Conservation (phyloP, 225 moss, liverwort and hornwort species). For the Thuidium tamariscinum region DNA sequence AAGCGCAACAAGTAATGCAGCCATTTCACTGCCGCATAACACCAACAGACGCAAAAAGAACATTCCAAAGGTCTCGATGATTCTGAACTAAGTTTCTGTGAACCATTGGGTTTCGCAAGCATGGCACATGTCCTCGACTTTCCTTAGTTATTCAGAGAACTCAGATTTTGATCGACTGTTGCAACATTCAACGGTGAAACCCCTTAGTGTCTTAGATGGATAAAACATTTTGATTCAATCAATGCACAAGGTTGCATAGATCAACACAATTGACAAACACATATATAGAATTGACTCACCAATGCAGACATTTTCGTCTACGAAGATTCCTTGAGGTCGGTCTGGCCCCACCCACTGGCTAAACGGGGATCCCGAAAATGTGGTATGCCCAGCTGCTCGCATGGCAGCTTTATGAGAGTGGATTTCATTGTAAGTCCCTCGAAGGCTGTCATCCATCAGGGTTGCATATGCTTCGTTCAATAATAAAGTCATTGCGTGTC, state of each 20-base stretch:
- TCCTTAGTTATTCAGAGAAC: neutral
- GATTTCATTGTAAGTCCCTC: constrained; percentile 58
- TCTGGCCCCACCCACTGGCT: constrained; percentile 91
- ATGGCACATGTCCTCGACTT: neutral
- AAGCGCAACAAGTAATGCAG: neutral
- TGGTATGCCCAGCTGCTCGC: constrained; percentile 27
- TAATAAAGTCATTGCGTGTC: constrained; percentile 82
- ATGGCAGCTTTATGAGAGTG: constrained; percentile 63
- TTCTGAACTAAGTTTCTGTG: neutral
- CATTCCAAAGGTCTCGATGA: neutral
- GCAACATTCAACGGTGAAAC: neutral
- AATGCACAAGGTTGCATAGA: neutral
- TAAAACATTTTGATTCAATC: neutral
- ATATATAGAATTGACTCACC: constrained; percentile 29
- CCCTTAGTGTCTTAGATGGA: neutral
- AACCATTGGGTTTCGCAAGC: neutral
- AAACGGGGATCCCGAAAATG: constrained; percentile 61
- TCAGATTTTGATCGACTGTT: neutral
- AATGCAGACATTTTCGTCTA: constrained; percentile 87
- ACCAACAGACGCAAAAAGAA: neutral
- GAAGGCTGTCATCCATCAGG: constrained; percentile 75
- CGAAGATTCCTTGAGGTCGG: constrained; percentile 90
- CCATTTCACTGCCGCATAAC: neutral
- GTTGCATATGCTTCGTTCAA: constrained; percentile 93
- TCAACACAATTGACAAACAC: neutral